phyloP scores from a whole-genome alignment of 2,329 filamentous ascomycete genomes.

The Helminthosporium solani region DNA sequence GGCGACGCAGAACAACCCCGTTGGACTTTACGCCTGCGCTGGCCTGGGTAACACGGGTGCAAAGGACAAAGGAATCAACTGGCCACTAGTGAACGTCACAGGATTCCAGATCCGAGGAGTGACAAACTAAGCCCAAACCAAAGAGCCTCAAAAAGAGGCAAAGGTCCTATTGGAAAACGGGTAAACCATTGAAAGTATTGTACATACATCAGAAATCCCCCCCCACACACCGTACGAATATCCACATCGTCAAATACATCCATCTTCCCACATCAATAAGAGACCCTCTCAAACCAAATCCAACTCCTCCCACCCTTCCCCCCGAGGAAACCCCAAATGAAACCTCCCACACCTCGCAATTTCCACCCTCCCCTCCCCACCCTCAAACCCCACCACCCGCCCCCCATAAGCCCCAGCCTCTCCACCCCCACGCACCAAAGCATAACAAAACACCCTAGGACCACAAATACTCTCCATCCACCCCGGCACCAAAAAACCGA shows the following conservation, averaged over 20 bases:
- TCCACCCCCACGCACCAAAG: constrained; percentile 10
- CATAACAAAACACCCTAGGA: constrained; percentile 42
- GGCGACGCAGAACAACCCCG: constrained; percentile 33
- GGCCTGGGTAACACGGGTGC: constrained; percentile 33
- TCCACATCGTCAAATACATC: no score
- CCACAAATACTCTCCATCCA: constrained; percentile 47
- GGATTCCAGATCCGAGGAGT: neutral
- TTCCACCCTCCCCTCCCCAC: constrained; percentile 34
- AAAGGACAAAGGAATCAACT: constrained; percentile 37
- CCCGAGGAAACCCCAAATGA: constrained; percentile 47
- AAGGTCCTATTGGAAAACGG: no score
- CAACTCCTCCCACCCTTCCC: constrained; percentile 44
- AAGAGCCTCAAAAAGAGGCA: no score
- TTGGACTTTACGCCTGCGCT: constrained; percentile 34
- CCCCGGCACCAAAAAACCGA: constrained; percentile 43
- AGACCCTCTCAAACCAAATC: neutral
- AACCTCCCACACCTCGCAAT: constrained; percentile 46
- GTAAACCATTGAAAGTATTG: no score
- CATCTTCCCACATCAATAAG: no score
- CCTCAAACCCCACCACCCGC: constrained; percentile 41
- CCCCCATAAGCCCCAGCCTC: constrained; percentile 37
- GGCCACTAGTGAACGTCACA: constrained; percentile 29
- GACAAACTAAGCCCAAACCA: neutral
- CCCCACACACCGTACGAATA: no score
- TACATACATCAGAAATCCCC: no score